Base-by-base conservation (phyloP, 2,329 filamentous ascomycete genomes). In the Claviceps arundinis region DNA sequence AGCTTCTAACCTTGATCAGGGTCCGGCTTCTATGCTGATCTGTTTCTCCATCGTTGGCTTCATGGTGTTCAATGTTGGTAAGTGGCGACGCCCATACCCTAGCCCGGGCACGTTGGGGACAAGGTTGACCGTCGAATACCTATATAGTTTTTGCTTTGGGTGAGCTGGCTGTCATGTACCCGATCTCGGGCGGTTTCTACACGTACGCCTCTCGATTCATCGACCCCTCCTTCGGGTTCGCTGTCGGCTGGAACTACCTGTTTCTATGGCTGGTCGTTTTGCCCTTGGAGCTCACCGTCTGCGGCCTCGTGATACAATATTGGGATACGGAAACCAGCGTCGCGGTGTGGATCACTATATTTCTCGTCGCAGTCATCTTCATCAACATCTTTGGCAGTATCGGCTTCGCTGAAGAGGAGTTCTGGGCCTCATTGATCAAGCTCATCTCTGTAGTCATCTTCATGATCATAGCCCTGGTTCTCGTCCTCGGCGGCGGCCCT, bases 171-270 rank as follows among this genome's bases (percentile, higher is more conserved):
- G 74, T 81, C 60, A 73, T 81, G 70, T 82, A 76, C 56, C 79
- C 79, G 16, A 73, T 82, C 60, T 80, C 77, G 59, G 79, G 79
- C 63, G 77, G 77, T 56, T 82, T 82, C 70, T 81, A 80, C 60
- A 77, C 76, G 26, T 82, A 80, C 66, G 77, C 75, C 30, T 71
- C 72, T 52, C 78, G 79, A 50, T 82, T 82, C 60, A 75, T 82
- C 56, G 78, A 80, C 61, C 78, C 78, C 26, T 76, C 79, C 1
- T 81, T 77, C 70, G 74, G 74, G 55, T 77, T 77, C 49, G 74
- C 74, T 55, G 74, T 77, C 68, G 74, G 74, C 41, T 67, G 64
- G 64, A 67, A 67, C 53, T 67, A 67, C 19, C 56, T 75, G 53
- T 70, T 76, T 56, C 73, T 75, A 61, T 77, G 74, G 74, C 64